These are phyloP conservation scores for Parastagonospora avenae DNA, from an alignment of 2,329 filamentous ascomycete species.

Conservation along the genomic window DNA sequence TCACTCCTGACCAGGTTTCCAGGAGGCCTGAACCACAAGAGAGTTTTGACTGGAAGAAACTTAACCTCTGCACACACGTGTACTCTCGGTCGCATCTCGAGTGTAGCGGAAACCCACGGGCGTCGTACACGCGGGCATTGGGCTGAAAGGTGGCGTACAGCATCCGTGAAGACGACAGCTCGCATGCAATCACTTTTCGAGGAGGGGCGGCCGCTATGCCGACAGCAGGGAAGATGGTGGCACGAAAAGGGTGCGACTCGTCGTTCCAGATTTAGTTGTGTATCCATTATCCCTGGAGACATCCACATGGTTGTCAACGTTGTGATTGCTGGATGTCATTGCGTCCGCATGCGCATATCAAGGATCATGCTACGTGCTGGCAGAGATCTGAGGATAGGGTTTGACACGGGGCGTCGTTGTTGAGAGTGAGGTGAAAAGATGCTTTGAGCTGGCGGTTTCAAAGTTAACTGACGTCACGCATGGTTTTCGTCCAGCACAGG, in stretches of 20 bases:
- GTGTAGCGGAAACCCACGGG: not conserved
- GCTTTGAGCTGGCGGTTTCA: not conserved
- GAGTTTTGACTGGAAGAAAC: too few relatives aligned
- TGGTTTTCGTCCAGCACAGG: not conserved
- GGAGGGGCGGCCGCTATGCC: conserved; percentile 3
- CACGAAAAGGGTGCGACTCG: not conserved
- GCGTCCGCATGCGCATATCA: not conserved
- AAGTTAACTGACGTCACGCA: not conserved
- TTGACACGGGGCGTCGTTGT: not conserved
- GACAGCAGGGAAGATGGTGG: conserved; percentile 4
- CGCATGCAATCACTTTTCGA: conserved; percentile 5
- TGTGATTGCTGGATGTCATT: not conserved
- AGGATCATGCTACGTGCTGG: not conserved
- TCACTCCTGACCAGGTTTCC: too few relatives aligned
- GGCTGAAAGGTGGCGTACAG: not conserved
- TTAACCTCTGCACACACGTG: too few relatives aligned
- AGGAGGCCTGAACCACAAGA: too few relatives aligned
- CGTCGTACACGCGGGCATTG: not conserved
- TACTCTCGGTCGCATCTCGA: not conserved
- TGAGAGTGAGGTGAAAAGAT: not conserved
- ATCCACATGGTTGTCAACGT: not conserved
- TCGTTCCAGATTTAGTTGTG: not conserved
- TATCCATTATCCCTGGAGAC: not conserved
- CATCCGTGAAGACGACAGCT: not conserved
- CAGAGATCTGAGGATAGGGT: not conserved